phyloP scores from a whole-genome alignment of 495 filamentous ascomycete genomes.

The Chaetomium fimeti region DNA sequence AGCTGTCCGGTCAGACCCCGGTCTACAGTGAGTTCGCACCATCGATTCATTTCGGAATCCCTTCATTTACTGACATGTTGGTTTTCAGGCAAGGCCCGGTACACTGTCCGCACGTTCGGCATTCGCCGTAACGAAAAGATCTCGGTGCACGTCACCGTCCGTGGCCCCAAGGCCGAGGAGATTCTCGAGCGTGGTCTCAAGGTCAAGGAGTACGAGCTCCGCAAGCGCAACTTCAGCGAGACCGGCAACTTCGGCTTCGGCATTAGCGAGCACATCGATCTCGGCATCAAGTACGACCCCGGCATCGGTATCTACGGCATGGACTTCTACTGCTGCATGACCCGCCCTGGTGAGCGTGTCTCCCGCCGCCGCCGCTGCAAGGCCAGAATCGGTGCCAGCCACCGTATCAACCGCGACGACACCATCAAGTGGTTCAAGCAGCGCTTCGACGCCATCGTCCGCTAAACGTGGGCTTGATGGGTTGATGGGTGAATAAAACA shows the following conservation, averaged over 20 bases:
- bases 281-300: slow-evolving; percentile 99
- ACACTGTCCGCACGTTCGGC: slow-evolving; percentile 99
- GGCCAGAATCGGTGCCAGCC: slow-evolving; percentile 76
- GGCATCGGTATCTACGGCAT: slow-evolving; percentile 99
- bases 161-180: slow-evolving; percentile 99
- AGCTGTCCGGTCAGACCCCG: slow-evolving; percentile 98
- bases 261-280: slow-evolving; percentile 99
- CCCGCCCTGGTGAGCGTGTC: slow-evolving; percentile 96
- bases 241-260: slow-evolving; percentile 99
- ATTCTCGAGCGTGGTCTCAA: slow-evolving; percentile 99
- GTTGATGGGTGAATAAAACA: slow-evolving; percentile 28
- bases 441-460: slow-evolving; percentile 96
- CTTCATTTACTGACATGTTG: background rate
- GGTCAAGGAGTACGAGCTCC: slow-evolving; percentile 99
- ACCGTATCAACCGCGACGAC: slow-evolving; percentile 90
- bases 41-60: too few relatives aligned
- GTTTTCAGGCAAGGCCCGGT: slow-evolving; percentile 88
- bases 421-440: slow-evolving; percentile 99
- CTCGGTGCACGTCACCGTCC: slow-evolving; percentile 98
- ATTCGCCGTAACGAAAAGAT: slow-evolving; percentile 99
- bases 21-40: slow-evolving; percentile 77
- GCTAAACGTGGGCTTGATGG: slow-evolving; percentile 56
- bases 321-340: slow-evolving; percentile 99
- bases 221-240: slow-evolving; percentile 99
- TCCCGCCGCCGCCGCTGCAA: slow-evolving; percentile 89